Percentiles rank a stretch among this genome's conserved stretches.
Evolutionary conservation across 768 basidiomycete species (phyloP).

Genomic region (Tephrocybe sp.): DNA sequence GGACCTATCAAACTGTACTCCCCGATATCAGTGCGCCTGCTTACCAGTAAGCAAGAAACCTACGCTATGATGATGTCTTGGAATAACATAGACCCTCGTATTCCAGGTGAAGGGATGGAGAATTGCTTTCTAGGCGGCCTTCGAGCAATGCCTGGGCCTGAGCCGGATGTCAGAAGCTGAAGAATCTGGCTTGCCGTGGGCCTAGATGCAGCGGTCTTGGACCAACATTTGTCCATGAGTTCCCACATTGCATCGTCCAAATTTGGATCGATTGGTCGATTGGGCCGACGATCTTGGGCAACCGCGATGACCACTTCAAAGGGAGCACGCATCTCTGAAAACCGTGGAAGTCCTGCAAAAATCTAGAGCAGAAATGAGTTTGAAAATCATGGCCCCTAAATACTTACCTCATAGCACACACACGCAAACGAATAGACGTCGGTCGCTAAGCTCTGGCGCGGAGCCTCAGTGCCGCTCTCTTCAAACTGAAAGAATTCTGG

Average conservation of each 20-base stretch:
- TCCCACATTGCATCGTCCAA: constrained; percentile 8
- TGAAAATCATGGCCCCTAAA: not conserved
- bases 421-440: constrained; percentile 12
- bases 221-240: constrained; percentile 10
- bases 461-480: constrained; percentile 1
- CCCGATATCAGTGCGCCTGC: not conserved
- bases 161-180: not conserved
- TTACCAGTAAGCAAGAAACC: not conserved
- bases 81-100: not conserved
- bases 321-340: not conserved
- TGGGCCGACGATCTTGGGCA: constrained; percentile 1
- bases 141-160: not conserved
- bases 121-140: not conserved
- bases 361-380: not conserved
- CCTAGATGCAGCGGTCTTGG: not conserved
- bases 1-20: constrained; percentile 27
- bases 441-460: constrained; percentile 8
- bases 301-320: constrained; percentile 7
- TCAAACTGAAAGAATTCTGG: constrained; percentile 10
- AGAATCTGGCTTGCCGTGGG: constrained; percentile 2
- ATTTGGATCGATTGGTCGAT: not conserved
- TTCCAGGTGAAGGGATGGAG: not conserved
- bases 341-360: constrained; percentile 9
- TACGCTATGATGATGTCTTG: constrained; percentile 20
- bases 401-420: constrained; percentile 7